A percentile compares a stretch with the other conserved stretches of the same genome.
phyloP scores from a whole-genome alignment of 2,329 filamentous ascomycete genomes.

The Zasmidium cellare region DNA sequence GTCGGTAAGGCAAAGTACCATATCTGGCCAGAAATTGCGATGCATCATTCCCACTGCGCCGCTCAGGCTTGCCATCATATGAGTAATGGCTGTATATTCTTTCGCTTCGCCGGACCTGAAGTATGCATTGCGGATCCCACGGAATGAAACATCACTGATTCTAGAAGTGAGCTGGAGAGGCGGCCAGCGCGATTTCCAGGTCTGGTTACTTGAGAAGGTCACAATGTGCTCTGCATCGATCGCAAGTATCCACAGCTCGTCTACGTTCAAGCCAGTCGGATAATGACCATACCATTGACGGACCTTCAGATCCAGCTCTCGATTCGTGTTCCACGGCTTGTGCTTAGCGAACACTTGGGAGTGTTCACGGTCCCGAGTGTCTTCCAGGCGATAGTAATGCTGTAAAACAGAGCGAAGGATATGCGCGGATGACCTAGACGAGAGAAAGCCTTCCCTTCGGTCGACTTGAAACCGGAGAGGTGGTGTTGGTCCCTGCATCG shows the following conservation, averaged over 20 bases:
- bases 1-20: constrained; percentile 42
- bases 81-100: constrained; percentile 41
- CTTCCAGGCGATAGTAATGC: constrained; percentile 46
- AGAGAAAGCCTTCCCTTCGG: constrained; percentile 42
- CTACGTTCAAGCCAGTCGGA: constrained; percentile 43
- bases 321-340: constrained; percentile 44
- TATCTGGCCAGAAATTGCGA: constrained; percentile 45
- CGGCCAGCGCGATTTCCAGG: constrained; percentile 46
- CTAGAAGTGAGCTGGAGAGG: constrained; percentile 42
- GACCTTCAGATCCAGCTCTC: constrained; percentile 43
- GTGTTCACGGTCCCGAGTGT: constrained; percentile 43
- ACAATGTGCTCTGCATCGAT: constrained; percentile 43
- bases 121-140: constrained; percentile 41
- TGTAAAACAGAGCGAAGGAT: constrained; percentile 43
- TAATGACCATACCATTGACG: constrained; percentile 46
- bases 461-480: constrained; percentile 45
- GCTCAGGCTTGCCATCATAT: constrained; percentile 40
- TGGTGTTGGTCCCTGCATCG: constrained; percentile 38
- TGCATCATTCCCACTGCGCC: constrained; percentile 46
- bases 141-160: constrained; percentile 43
- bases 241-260: constrained; percentile 45
- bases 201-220: constrained; percentile 45
- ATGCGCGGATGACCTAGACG: constrained; percentile 40
- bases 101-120: constrained; percentile 33
- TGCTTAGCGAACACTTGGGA: constrained; percentile 44